Evolutionary conservation across 2,329 filamentous ascomycete species (phyloP).

Genomic region (Keithomyces neogunnii): DNA sequence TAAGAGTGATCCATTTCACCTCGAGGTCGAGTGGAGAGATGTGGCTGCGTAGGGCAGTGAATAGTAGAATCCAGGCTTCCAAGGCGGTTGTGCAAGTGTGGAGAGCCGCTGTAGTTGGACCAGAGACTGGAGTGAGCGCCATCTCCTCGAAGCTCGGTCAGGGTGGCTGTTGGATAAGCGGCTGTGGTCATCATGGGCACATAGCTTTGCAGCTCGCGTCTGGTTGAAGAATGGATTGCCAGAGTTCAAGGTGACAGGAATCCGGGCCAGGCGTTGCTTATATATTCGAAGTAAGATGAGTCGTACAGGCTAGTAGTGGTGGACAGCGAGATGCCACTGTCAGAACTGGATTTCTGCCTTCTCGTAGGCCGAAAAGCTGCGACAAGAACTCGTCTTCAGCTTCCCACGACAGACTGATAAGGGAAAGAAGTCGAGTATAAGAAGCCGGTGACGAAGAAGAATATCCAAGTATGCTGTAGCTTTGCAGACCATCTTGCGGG

Average conservation of each 20-base stretch:
- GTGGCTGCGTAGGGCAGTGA: slow-evolving; percentile 30
- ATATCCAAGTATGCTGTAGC: slow-evolving; percentile 6
- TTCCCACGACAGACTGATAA: slow-evolving; percentile 5
- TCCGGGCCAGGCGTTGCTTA: background rate
- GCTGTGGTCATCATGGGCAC: slow-evolving; percentile 53
- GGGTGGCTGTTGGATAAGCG: slow-evolving; percentile 48
- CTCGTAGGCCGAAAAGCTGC: slow-evolving; percentile 1
- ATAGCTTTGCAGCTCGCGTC: slow-evolving; percentile 23
- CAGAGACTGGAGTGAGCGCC: slow-evolving; percentile 48
- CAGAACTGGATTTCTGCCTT: background rate
- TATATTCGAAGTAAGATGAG: background rate
- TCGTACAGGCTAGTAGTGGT: background rate
- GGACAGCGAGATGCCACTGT: background rate
- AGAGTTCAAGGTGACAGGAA: background rate
- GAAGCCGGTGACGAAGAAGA: slow-evolving; percentile 1
- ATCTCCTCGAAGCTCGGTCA: slow-evolving; percentile 56
- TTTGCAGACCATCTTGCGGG: slow-evolving; percentile 28
- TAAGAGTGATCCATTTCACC: slow-evolving; percentile 43
- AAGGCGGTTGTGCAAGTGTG: slow-evolving; percentile 44
- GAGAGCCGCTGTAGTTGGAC: slow-evolving; percentile 47
- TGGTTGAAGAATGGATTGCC: background rate
- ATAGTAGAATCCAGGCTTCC: slow-evolving; percentile 43
- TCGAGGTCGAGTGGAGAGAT: slow-evolving; percentile 37
- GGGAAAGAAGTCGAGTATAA: background rate
- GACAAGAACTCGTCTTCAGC: slow-evolving; percentile 3